These are phyloP conservation scores for Tetrapyrgos nigripes DNA, from an alignment of 1,284 basidiomycete species.

Conservation along the genomic window DNA sequence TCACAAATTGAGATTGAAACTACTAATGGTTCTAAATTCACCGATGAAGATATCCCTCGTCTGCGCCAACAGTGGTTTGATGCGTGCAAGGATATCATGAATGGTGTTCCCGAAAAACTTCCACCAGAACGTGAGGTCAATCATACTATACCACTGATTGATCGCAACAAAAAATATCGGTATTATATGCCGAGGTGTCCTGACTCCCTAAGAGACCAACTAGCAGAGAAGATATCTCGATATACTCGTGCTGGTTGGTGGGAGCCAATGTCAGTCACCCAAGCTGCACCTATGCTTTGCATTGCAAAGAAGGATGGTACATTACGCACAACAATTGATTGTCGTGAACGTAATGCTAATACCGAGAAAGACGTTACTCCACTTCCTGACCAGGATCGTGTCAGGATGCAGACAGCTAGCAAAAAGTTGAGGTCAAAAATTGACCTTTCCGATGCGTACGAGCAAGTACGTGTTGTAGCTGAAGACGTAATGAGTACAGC, in stretches of 20 bases:
- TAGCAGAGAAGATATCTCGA: conserved; percentile 27
- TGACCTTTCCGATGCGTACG: conserved; percentile 28
- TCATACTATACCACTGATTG: conserved; percentile 32
- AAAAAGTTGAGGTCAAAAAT: conserved; percentile 24
- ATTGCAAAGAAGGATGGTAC: conserved; percentile 31
- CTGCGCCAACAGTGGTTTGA: conserved; percentile 21
- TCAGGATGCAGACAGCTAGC: conserved; percentile 19
- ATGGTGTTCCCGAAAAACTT: conserved; percentile 24
- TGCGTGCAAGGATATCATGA: conserved; percentile 22
- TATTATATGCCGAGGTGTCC: conserved; percentile 31
- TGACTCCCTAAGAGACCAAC: conserved; percentile 22
- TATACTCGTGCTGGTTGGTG: conserved; percentile 33
- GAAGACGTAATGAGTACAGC: conserved; percentile 15
- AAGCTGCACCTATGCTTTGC: conserved; percentile 33
- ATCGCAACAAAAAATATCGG: conserved; percentile 22
- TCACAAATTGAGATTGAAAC: not conserved
- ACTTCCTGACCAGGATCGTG: conserved; percentile 30
- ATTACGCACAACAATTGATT: no score
- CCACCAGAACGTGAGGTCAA: conserved; percentile 30
- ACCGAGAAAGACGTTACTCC: conserved; percentile 35
- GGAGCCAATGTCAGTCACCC: conserved; percentile 18
- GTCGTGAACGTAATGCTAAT: conserved; percentile 32
- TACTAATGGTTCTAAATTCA: conserved; percentile 1
- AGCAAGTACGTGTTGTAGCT: conserved; percentile 25
- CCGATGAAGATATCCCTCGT: conserved; percentile 20